Base-by-base conservation (phyloP, 352 stramenopile species). In the Discostella stelligera region DNA sequence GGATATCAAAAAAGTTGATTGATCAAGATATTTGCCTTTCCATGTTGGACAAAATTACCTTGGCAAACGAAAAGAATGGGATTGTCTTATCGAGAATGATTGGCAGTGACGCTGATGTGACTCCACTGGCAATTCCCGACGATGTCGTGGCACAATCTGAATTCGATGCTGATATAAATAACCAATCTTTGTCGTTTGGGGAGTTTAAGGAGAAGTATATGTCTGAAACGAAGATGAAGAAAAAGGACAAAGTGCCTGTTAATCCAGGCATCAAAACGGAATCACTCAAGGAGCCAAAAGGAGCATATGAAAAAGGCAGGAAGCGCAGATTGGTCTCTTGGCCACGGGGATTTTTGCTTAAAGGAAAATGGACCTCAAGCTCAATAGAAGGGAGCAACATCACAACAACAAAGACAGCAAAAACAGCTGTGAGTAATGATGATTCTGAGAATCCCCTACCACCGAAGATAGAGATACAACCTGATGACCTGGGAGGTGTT, bases 21-120 rank as follows among this genome's bases (percentile, higher is more conserved):
- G 80, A 93, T 85, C 62, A 88, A 64, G 86, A 93, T 80, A 84
- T 93, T 70, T 91, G 85, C 79, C 71, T 91, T 32, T 90, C 82
- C 0, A 86, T 93, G 74, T 52, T 93, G 25, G 88, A 93, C 64
- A 92, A 88, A 72, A 84, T 92, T 50, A 55, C 25, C 10, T 65
- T 89, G 20, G 37, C 62, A 14, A 82, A 89, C 72, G 65, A 80
- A 49, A 76, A 41, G 53, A 80, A 66, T 18, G 20, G 41, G 23
- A 44, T 3, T 44, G 2, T 0, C 37, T 44, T 8, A 44, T 4
- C 46, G 13, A 10, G 32, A 2, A 27, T 10, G 52, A 30, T 20
- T 13, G 52, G 16, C 23, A 41, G 1, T n/a, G n/a, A 25, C n/a
- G 66, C 9, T 13, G 13, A 44, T 41, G 41, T 25, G 23, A 75